A percentile compares a stretch with the other conserved stretches of the same genome.
These are phyloP conservation scores for Avena atlantica DNA, from an alignment of 176 grass and related monocot genomes.

Conservation along the genomic window DNA sequence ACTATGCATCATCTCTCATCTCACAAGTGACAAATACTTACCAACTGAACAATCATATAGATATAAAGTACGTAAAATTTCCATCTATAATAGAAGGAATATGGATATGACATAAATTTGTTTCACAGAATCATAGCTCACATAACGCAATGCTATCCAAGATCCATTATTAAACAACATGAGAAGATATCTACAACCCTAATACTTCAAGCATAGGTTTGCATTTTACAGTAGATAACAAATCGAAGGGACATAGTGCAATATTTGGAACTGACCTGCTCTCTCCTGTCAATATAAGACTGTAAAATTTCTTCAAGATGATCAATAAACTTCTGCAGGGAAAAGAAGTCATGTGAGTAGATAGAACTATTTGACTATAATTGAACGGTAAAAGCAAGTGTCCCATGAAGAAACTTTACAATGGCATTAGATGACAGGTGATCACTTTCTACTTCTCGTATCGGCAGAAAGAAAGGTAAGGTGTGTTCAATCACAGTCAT, in stretches of 20 bases:
- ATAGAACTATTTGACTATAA: conserved; percentile 20
- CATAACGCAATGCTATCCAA: not conserved
- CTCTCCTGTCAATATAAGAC: conserved; percentile 96
- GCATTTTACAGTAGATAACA: conserved; percentile 3
- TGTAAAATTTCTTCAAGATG: conserved; percentile 92
- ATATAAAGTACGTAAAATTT: not conserved
- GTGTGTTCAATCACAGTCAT: conserved; percentile 92
- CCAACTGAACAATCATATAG: not conserved
- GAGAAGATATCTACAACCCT: not conserved
- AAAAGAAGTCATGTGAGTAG: conserved; percentile 29
- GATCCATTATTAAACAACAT: not conserved
- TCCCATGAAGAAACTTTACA: conserved; percentile 49
- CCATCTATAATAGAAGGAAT: not conserved
- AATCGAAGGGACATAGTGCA: not conserved
- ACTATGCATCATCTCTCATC: not conserved
- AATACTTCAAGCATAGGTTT: not conserved
- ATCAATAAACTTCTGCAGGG: conserved; percentile 88
- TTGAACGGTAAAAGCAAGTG: not conserved
- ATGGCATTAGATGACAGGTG: conserved; percentile 93
- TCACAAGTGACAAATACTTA: not conserved
- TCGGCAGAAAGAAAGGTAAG: conserved; percentile 91
- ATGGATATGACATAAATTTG: conserved; percentile 4
- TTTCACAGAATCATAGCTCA: not conserved
- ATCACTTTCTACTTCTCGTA: conserved; percentile 89
- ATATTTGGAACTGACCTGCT: conserved; percentile 70